Base-by-base conservation (phyloP, 1,284 basidiomycete species). In the Inonotus hispidus region DNA sequence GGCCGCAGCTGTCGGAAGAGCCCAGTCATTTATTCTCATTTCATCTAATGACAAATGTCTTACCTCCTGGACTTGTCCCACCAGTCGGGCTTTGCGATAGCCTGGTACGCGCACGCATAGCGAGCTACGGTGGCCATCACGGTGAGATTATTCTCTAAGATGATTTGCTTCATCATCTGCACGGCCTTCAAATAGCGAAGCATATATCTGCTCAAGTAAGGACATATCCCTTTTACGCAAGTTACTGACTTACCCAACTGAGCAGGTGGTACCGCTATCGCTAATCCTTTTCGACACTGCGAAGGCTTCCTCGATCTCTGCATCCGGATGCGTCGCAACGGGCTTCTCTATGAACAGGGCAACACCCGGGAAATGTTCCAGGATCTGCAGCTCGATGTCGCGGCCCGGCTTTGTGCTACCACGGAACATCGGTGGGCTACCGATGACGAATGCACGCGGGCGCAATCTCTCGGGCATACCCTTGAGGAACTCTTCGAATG, bases 341-440 rank as follows among this genome's bases (percentile, higher is more conserved):
- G 95, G 95, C 79, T 98, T 98, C 76, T 98, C 95, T 66, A 98
- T 82, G 72, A 97, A 97, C 76, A 96, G 82, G n/a, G 92, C 88
- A 35, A 92, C 87, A 27, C 87, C 85, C 60, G 95, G 95, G 81
- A 98, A 96, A 69, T 87, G 75, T 71, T 93, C 89, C 72, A 98
- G 77, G 68, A 98, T 87, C 75, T 94, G 89, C 66, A 91, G 76
- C 77, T 99, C 96, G 65, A 98, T 82, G 74, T 98, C 92, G 61
- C 89, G 85, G 50, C 93, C 92, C 53, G 85, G 79, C 68, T 84
- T 79, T 35, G 82, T 80, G 50, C 87, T 87, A 58, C 94, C 94
- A 65, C 95, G 88, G 83, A 90, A 98, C 79, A 92, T 93, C 49
- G 96, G 94, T 46, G 95, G 96, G 60, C 87, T 91, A 56, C 95